Evolutionary conservation across 352 stramenopile genomes (phyloP).

Genomic region (Globisporangium abappressorium): DNA sequence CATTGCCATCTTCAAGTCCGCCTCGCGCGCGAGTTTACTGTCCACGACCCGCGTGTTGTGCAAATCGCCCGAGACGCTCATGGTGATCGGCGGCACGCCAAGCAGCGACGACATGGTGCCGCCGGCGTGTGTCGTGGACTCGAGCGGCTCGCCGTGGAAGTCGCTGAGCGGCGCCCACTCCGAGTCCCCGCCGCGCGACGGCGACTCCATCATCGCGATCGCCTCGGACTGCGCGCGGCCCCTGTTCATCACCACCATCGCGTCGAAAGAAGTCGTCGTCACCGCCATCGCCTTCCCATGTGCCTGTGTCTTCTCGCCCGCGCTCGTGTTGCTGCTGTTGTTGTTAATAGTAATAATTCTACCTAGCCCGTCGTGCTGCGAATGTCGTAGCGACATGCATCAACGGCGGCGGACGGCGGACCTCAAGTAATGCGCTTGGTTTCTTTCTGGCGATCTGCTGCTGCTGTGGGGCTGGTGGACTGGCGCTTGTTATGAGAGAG

Average conservation of each 20-base stretch:
- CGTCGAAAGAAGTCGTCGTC: conserved; percentile 3
- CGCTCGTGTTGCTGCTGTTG: background rate
- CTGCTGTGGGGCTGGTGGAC: no score
- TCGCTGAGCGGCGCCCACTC: conserved; percentile 13
- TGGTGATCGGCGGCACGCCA: background rate
- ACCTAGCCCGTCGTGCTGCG: background rate
- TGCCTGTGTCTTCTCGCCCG: background rate
- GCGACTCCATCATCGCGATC: conserved; percentile 19
- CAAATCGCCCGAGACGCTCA: background rate
- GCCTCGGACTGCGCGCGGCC: conserved; percentile 13
- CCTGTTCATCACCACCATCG: background rate
- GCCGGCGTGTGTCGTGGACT: conserved; percentile 8
- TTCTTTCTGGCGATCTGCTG: background rate
- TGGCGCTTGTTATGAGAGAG: background rate
- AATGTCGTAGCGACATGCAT: conserved; percentile 10
- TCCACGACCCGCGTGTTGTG: background rate
- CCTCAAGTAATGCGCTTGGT: background rate
- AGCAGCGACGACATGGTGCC: background rate
- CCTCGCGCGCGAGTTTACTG: conserved; percentile 9
- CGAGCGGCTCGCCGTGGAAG: conserved; percentile 12
- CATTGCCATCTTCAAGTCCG: background rate
- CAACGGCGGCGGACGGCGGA: background rate
- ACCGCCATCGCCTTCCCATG: background rate
- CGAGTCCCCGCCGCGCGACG: conserved; percentile 9
- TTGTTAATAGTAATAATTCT: background rate